Evolutionary conservation across 169 alveolate species (phyloP).

Genomic region (Plasmodium cynomolgi): DNA sequence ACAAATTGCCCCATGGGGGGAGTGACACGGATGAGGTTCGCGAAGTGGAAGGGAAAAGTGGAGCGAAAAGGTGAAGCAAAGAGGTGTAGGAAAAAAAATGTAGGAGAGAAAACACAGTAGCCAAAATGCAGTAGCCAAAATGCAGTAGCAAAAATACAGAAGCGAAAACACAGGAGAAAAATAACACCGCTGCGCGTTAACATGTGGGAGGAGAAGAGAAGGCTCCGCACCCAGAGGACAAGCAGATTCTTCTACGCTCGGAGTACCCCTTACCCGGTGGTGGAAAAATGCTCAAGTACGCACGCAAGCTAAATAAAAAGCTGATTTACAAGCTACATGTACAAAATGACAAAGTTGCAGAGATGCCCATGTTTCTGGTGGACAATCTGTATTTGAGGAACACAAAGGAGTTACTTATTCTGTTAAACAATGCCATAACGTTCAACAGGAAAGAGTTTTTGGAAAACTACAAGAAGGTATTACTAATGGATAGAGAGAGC

Average conservation of each 20-base stretch:
- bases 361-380: constrained; percentile 70
- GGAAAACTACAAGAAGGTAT: constrained; percentile 42
- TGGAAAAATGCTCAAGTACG: constrained; percentile 40
- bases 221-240: background rate
- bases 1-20: background rate
- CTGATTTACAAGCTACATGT: constrained; percentile 44
- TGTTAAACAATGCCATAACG: constrained; percentile 36
- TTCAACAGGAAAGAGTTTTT: constrained; percentile 46
- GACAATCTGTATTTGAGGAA: constrained; percentile 51
- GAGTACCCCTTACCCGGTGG: background rate
- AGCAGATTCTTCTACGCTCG: background rate
- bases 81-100: background rate
- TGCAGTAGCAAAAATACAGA: background rate
- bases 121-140: background rate
- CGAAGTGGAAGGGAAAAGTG: background rate
- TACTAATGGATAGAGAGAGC: background rate
- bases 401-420: constrained; percentile 39
- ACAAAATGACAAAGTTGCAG: constrained; percentile 71
- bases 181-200: background rate
- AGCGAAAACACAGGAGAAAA: background rate
- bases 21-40: background rate
- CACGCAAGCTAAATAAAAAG: constrained; percentile 34
- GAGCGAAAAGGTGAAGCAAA: background rate
- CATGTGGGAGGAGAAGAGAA: background rate
- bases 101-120: background rate